Conservation (phyloP, 805 yeast species). For the Saccharomyces eubayanus region DNA sequence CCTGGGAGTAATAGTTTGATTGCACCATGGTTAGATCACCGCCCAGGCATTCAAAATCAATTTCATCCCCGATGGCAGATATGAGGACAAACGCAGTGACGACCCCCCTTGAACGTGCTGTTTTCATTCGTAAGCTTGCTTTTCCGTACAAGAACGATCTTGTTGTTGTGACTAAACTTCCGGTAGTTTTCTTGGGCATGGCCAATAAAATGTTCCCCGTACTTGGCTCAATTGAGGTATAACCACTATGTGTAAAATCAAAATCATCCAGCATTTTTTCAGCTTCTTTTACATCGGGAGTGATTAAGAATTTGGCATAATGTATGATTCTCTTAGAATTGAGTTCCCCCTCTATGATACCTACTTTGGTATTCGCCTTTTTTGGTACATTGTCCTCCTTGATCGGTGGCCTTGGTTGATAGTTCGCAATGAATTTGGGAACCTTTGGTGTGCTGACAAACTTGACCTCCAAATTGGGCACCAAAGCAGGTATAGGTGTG, state of each 20-base stretch:
- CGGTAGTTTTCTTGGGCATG: conserved; percentile 69
- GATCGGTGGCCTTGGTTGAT: background rate
- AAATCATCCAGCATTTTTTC: conserved; percentile 48
- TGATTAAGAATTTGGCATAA: conserved; percentile 22
- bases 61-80: conserved; percentile 84
- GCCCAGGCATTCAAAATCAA: conserved; percentile 85
- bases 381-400: background rate
- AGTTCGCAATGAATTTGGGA: background rate
- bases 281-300: conserved; percentile 42
- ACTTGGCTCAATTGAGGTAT: conserved; percentile 41
- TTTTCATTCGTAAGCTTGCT: conserved; percentile 55
- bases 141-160: conserved; percentile 80
- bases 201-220: conserved; percentile 44
- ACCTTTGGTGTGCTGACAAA: conserved; percentile 3
- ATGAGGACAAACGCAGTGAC: conserved; percentile 73
- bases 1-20: conserved; percentile 74
- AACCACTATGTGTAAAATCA: conserved; percentile 59
- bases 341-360: conserved; percentile 4
- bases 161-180: conserved; percentile 73
- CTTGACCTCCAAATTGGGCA: conserved; percentile 32
- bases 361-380: background rate
- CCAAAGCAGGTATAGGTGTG: conserved; percentile 63
- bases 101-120: conserved; percentile 73
- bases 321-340: conserved; percentile 19
- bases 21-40: conserved; percentile 57